A percentile compares a stretch with the other conserved stretches of the same genome.
phyloP scores from a whole-genome alignment of 2,329 filamentous ascomycete species.

The Davidsoniella virescens region DNA sequence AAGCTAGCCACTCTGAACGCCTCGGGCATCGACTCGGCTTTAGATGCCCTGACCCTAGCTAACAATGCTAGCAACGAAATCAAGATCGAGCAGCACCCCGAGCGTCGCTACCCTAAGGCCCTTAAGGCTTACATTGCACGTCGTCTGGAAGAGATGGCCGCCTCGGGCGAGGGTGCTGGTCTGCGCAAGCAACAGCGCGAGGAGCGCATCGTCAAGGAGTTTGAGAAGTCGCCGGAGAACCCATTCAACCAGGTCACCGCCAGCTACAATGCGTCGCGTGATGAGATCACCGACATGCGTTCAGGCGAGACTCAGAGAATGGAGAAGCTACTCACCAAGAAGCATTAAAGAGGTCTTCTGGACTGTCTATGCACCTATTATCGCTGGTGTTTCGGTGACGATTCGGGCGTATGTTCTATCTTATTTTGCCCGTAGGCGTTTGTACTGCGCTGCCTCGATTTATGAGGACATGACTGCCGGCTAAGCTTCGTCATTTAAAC shows the following conservation, averaged over 20 bases:
- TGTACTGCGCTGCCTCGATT: too few relatives aligned
- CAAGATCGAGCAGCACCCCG: constrained; percentile 73
- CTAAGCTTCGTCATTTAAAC: too few relatives aligned
- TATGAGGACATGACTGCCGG: too few relatives aligned
- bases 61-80: constrained; percentile 31
- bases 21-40: constrained; percentile 79
- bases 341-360: constrained; percentile 3
- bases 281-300: constrained; percentile 54
- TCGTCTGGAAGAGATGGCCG: constrained; percentile 68
- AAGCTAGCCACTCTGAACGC: constrained; percentile 53
- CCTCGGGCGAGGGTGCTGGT: constrained; percentile 55
- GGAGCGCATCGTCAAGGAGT: constrained; percentile 75
- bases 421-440: too few relatives aligned
- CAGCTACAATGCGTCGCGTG: constrained; percentile 59
- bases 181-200: constrained; percentile 71
- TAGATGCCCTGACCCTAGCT: constrained; percentile 65
- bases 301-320: constrained; percentile 55
- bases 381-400: too few relatives aligned
- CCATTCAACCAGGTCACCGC: constrained; percentile 78
- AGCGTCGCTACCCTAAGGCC: constrained; percentile 74
- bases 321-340: constrained; percentile 47
- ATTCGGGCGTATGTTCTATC: too few relatives aligned
- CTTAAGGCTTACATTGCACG: constrained; percentile 70
- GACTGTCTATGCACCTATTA: too few relatives aligned
- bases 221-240: constrained; percentile 87